A percentile compares a stretch with the other conserved stretches of the same genome.
Conservation (phyloP, 2,329 filamentous ascomycete genomes). For the Podosphaera fusca region DNA sequence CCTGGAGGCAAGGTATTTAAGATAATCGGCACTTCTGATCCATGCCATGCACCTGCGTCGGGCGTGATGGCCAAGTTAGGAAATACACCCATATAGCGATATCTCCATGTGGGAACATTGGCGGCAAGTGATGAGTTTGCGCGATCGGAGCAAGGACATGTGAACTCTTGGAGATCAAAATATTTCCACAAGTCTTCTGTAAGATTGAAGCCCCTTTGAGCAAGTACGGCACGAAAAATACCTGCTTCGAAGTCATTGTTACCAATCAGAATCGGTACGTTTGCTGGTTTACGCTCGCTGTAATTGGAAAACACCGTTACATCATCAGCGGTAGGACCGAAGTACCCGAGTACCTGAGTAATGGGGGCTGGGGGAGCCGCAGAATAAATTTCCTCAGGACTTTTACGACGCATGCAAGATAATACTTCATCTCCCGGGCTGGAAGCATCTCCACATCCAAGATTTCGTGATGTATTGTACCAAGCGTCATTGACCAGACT, state of each 20-base stretch:
- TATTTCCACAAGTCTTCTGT: slow-evolving; percentile 11
- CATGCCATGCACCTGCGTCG: slow-evolving; percentile 18
- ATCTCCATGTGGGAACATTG: slow-evolving; percentile 18
- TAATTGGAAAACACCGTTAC: slow-evolving; percentile 14
- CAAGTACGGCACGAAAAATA: slow-evolving; percentile 11
- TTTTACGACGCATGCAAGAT: slow-evolving; percentile 12
- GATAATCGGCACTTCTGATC: slow-evolving; percentile 15
- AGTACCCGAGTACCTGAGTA: slow-evolving; percentile 7
- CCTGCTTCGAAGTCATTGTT: slow-evolving; percentile 17
- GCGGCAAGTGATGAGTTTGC: slow-evolving; percentile 12
- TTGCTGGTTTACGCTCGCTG: slow-evolving; percentile 6
- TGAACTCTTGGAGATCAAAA: slow-evolving; percentile 16
- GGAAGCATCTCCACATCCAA: slow-evolving; percentile 14
- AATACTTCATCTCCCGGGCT: slow-evolving; percentile 8
- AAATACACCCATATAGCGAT: slow-evolving; percentile 19
- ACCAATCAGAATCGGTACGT: slow-evolving; percentile 15
- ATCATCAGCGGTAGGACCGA: slow-evolving; percentile 13
- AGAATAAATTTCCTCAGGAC: slow-evolving; percentile 6
- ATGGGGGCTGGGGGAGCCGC: slow-evolving; percentile 4
- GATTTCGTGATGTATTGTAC: slow-evolving; percentile 8
- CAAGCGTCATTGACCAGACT: slow-evolving; percentile 7
- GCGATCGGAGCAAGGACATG: slow-evolving; percentile 14
- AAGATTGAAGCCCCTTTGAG: slow-evolving; percentile 5
- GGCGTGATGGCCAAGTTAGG: slow-evolving; percentile 15
- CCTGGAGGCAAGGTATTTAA: slow-evolving; percentile 17